phyloP scores from a whole-genome alignment of 495 filamentous ascomycete species.

The Pseudotulostoma volvatum region DNA sequence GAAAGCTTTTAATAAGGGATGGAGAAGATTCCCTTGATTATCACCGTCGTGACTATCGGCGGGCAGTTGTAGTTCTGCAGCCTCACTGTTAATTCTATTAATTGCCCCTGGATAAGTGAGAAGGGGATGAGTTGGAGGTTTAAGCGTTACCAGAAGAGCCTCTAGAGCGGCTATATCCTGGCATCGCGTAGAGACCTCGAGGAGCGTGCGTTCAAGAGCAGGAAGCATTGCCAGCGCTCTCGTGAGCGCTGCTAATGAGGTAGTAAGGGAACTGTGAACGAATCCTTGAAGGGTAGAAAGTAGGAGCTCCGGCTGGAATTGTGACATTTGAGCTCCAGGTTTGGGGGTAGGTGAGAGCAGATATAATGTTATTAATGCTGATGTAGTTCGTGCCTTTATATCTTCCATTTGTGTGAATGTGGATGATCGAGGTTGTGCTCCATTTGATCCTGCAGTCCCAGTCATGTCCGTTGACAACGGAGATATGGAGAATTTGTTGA shows the following conservation, averaged over 20 bases:
- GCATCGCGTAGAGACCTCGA: constrained; percentile 68
- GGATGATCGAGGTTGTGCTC: constrained; percentile 12
- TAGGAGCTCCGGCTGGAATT: constrained; percentile 47
- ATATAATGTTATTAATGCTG: constrained; percentile 63
- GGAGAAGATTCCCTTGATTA: constrained; percentile 42
- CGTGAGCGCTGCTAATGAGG: constrained; percentile 52
- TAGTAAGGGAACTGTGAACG: constrained; percentile 57
- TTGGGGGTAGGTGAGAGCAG: constrained; percentile 51
- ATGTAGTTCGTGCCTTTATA: constrained; percentile 50
- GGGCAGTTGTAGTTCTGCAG: constrained; percentile 2
- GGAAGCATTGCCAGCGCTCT: constrained; percentile 65
- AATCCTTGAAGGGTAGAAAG: constrained; percentile 66
- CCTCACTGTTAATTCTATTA: constrained; percentile 3
- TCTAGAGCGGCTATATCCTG: constrained; percentile 84
- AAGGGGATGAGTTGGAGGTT: constrained; percentile 47
- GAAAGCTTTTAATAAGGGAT: constrained; percentile 56
- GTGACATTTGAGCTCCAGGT: constrained; percentile 6
- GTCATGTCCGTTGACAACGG: constrained; percentile 26
- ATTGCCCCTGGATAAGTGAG: constrained; percentile 23
- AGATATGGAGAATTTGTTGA: constrained; percentile 73
- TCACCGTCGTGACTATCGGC: constrained; percentile 2
- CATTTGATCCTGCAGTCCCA: constrained; percentile 8
- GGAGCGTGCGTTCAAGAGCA: constrained; percentile 62
- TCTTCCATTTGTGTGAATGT: constrained; percentile 75
- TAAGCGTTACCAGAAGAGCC: constrained; percentile 50